phyloP scores from a whole-genome alignment of 495 filamentous ascomycete species.

The Penicillium psychrofluorescens region DNA sequence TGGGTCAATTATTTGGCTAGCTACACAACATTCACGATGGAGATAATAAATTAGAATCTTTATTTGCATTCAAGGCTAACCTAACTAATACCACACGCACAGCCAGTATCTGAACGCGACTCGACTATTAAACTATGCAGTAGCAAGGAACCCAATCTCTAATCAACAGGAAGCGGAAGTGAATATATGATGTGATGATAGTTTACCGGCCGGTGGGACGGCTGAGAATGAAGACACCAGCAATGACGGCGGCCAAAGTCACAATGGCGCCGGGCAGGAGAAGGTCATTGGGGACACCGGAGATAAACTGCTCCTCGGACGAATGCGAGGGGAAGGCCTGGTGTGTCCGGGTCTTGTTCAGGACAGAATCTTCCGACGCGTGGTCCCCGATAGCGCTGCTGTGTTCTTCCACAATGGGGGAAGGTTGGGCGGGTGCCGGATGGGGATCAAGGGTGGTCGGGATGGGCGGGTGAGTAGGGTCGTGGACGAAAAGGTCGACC shows the following conservation, averaged over 20 bases:
- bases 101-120: conserved; percentile 24
- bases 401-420: conserved; percentile 48
- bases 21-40: too few species aligned
- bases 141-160: too few species aligned
- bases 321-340: conserved; percentile 31
- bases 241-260: conserved; percentile 88
- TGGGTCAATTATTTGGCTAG: too few species aligned
- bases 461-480: conserved; percentile 78
- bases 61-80: conserved; percentile 25
- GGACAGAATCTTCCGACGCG: conserved; percentile 48
- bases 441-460: conserved; percentile 60
- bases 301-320: conserved; percentile 69
- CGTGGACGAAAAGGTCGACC: conserved; percentile 95
- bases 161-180: neutral
- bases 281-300: conserved; percentile 90
- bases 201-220: conserved; percentile 60
- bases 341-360: conserved; percentile 30
- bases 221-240: conserved; percentile 86
- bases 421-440: conserved; percentile 48
- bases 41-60: too few species aligned
- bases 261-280: conserved; percentile 90
- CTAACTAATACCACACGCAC: conserved; percentile 18
- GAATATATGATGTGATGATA: conserved; percentile 1
- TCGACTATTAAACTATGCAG: neutral
- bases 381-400: conserved; percentile 45